Evolutionary conservation across 176 grass and related monocot genomes (phyloP), one percentile per base, ranked within the genome.

Genomic region (Eleusine indica): DNA sequence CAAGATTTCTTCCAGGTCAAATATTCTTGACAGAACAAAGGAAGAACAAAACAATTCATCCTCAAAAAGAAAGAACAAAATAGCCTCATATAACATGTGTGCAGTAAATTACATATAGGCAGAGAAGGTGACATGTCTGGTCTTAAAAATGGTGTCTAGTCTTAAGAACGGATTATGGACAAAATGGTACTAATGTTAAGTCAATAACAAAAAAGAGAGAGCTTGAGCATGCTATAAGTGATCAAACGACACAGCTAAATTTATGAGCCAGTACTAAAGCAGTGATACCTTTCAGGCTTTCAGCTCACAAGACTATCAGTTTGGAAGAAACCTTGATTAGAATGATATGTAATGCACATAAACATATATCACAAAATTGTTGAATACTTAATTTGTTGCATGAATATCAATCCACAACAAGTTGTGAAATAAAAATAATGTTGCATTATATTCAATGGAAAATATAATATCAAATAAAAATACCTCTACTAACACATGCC

Each of bases 401-500:
- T 73, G n/a, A 60, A 69, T 79, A 51, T 37, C 62, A 62, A 41
- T 21, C 17, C 29, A 74, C 38, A 72, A 10, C 6, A 68, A 68
- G 7, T 69, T 66, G 14, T 82, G 11, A 30, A 76, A n/a, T 13
- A 25, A 49, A 78, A 78, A 25, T 11, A 86, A 52, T 38, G 65
- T 10, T 74, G 40, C 4, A 15, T 78, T 82, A 60, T 73, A 48
- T 28, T 19, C 22, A 53, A 86, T 82, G 61, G 12, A 37, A 52
- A 56, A 19, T 11, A 53, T 68, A 85, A 80, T 32, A 70, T 64
- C 16, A 74, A 38, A 86, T 71, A 74, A 68, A n/a, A 74, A 12
- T 86, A 99, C 96, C 96, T 96, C 89, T 71, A 96, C 65, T 37
- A 68, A 87, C 49, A 99, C 89, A 73, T 96, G 96, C 96, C 96